Conservation (phyloP, 768 basidiomycete species). For the Collybia sp. region DNA sequence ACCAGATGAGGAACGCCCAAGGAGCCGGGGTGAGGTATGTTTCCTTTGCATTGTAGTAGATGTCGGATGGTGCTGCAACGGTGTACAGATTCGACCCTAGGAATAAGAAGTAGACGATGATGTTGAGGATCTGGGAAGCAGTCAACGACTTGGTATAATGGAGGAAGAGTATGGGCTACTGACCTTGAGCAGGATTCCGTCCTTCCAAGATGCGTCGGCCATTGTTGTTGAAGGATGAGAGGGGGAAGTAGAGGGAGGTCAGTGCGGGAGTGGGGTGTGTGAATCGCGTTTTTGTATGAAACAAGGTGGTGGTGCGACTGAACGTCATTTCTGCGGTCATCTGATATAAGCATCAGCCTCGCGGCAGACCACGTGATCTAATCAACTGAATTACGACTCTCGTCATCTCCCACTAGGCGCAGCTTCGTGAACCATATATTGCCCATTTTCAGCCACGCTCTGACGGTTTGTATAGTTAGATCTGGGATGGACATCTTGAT, state of each 20-base stretch:
- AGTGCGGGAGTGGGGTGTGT: too few species aligned
- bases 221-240: constrained; percentile 28
- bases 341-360: too few species aligned
- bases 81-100: constrained; percentile 91
- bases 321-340: too few species aligned
- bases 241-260: constrained; percentile 3
- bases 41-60: constrained; percentile 72
- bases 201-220: constrained; percentile 64
- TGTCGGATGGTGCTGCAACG: constrained; percentile 66
- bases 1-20: constrained; percentile 93
- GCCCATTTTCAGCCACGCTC: too few species aligned
- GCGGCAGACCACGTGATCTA: too few species aligned
- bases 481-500: too few species aligned
- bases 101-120: constrained; percentile 80
- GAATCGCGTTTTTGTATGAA: too few species aligned
- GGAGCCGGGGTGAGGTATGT: constrained; percentile 95
- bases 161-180: constrained; percentile 6
- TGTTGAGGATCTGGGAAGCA: constrained; percentile 57
- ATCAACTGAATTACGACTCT: too few species aligned
- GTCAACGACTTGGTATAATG: not conserved
- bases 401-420: too few species aligned
- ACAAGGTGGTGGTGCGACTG: too few species aligned
- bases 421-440: too few species aligned
- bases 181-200: constrained; percentile 81
- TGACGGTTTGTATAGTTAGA: too few species aligned